Conservation (phyloP, 306 rosid species). For the Vigna radiata region DNA sequence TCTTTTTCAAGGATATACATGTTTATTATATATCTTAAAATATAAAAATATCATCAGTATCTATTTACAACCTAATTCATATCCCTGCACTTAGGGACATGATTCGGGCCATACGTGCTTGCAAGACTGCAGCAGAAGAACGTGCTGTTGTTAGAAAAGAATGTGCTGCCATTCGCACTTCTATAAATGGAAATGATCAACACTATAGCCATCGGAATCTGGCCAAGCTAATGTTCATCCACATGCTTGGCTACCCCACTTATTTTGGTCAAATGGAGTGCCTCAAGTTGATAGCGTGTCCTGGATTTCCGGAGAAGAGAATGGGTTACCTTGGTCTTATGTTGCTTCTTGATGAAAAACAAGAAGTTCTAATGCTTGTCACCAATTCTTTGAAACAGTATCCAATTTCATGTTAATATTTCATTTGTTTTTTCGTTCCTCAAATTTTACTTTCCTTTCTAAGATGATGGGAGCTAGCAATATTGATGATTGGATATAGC, state of each 20-base stretch:
- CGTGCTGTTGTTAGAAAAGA: slow-evolving; percentile 22
- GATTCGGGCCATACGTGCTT: slow-evolving; percentile 19
- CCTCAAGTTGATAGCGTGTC: slow-evolving; percentile 17
- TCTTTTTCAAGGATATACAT: neutral
- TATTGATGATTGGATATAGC: neutral
- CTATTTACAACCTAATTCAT: neutral
- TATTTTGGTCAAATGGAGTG: slow-evolving; percentile 29
- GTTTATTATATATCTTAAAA: neutral
- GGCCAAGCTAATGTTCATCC: slow-evolving; percentile 32
- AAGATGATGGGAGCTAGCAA: neutral
- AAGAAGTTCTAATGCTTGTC: slow-evolving; percentile 20
- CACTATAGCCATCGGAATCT: slow-evolving; percentile 11
- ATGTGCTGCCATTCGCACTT: slow-evolving; percentile 18
- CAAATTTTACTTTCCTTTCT: neutral
- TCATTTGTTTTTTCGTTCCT: neutral
- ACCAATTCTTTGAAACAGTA: slow-evolving; percentile 29
- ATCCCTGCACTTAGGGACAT: neutral
- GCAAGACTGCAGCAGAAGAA: slow-evolving; percentile 28
- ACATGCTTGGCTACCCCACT: slow-evolving; percentile 26
- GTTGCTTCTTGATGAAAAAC: slow-evolving; percentile 23
- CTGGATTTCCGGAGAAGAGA: slow-evolving; percentile 26
- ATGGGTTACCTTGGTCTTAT: slow-evolving; percentile 27
- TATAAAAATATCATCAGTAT: neutral
- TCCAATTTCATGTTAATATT: slow-evolving; percentile 1
- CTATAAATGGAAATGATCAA: neutral